Evolutionary conservation across 306 rosid genomes (phyloP).

Genomic region (Pachyrhizus erosus): DNA sequence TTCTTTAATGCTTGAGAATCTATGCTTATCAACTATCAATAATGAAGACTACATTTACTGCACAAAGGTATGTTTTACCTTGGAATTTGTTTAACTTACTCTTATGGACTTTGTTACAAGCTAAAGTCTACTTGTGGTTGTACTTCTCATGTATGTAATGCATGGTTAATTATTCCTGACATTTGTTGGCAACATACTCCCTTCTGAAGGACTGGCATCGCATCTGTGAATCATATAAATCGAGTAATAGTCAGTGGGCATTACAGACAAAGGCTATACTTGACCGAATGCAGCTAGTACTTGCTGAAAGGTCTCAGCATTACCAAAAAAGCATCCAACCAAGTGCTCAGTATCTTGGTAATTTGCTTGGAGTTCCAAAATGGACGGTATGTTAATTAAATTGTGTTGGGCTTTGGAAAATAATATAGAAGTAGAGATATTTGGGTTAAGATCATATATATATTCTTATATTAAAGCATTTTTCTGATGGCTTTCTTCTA

Average conservation of each 20-base stretch:
- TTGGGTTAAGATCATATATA: background rate
- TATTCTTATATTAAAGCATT: background rate
- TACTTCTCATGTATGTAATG: background rate
- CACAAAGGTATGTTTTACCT: background rate
- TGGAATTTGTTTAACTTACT: background rate
- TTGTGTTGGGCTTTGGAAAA: background rate
- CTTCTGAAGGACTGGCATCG: background rate
- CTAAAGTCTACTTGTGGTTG: background rate
- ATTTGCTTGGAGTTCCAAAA: conserved; percentile 1
- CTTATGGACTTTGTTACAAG: background rate
- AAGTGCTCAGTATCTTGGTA: background rate
- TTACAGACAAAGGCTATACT: conserved; percentile 2
- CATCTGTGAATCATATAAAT: conserved; percentile 6
- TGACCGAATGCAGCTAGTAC: background rate
- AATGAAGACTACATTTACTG: background rate
- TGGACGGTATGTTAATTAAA: background rate
- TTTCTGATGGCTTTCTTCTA: background rate
- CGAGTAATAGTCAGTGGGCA: background rate
- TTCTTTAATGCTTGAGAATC: background rate
- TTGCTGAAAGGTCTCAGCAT: background rate
- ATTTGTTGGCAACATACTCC: background rate
- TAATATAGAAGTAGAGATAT: background rate
- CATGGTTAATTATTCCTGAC: background rate
- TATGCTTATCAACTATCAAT: background rate
- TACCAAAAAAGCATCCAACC: background rate